Evolutionary conservation across 1,284 basidiomycete species (phyloP), one percentile per base, ranked within the genome.

Genomic region (Pyrrhoderma lamaoense): DNA sequence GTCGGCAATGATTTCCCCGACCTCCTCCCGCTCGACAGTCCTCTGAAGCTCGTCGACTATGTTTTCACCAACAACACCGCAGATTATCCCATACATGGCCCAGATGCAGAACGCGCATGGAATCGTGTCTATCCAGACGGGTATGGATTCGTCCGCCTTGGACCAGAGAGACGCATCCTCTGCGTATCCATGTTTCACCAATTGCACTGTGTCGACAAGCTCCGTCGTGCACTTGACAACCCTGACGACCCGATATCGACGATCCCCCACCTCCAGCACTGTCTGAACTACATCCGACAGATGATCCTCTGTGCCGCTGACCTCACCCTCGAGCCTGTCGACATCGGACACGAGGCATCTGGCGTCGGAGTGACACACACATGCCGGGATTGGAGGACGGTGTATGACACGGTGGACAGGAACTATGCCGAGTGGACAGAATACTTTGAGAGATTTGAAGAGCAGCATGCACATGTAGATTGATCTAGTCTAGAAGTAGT

Each of bases 151-250:
- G 56, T 57, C 16, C 42, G 56, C 47, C 45, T 57, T 21, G 56
- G 56, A 18, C 9, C 44, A 16, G 50, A 52, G 16, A 37, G 48
- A 7, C 56, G 54, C 37, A 52, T 57, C 34, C 49, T 56, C 34
- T 52, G 52, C 35, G 44, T 52, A 23, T 56, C 62, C 18, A 65
- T 67, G 61, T 66, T 64, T 56, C 65, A 69, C 58, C 56, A 67
- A 55, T 49, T 67, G 14, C 67, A 67, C 45, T 69, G 67, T 51
- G 51, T 67, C 21, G 58, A 60, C 38, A 60, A 60, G 51, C 54
- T 67, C 38, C 61, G 60, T 34, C 49, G 48, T 8, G 63, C 59
- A 14, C 53, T 63, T 42, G 53, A 54, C 9, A 21, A 49, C 31
- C 43, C 53, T 36, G 53, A 45, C 37, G 45, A 40, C 36, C 31